Evolutionary conservation across 169 alveolate genomes (phyloP), one percentile per base, ranked within the genome.

Genomic region (Plasmodium berghei): DNA sequence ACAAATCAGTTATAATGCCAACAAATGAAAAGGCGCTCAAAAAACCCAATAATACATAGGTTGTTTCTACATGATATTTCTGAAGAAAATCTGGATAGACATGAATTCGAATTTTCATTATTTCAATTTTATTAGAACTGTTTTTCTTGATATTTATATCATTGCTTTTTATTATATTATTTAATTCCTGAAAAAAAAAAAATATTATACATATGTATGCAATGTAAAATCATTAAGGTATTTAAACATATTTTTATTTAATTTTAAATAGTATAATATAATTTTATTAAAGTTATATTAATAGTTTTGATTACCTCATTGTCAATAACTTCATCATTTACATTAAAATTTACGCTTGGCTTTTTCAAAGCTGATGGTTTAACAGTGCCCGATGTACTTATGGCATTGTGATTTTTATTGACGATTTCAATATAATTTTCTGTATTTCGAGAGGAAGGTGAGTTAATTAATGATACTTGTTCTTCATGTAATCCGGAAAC

Each of bases 41-140:
- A 67, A 77, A 80, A 34, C 90, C 90, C 72, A 80, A 59, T 40
- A 80, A 69, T 48, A 67, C 66, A 34, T 80, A 80, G 22, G 90
- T 80, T 42, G 90, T 80, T 80, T 80, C 90, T 64, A 80, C 90
- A 45, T 80, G 90, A 70, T 80, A 67, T 64, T 80, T 80, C 34
- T 80, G 90, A 61, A 80, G 90, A 80, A 80, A 10, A 28, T 56
- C 42, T 67, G 90, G 90, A 61, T 80, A 80, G 26, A 80, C 90
- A 54, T 80, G 83, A 22, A 80, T 80, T 70, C 90, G 66, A 80
- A 80, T 80, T 80, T 80, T 80, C 75, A 80, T 80, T 48, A 80
- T 67, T 80, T 80, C 90, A 66, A 80, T 80, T 64, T 80, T 80
- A 28, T 80, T 67, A 34, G 90, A 80, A 34, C 16, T 73, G 14